Evolutionary conservation across 2,329 filamentous ascomycete species (phyloP).

Genomic region (Lecanicillium sp.): DNA sequence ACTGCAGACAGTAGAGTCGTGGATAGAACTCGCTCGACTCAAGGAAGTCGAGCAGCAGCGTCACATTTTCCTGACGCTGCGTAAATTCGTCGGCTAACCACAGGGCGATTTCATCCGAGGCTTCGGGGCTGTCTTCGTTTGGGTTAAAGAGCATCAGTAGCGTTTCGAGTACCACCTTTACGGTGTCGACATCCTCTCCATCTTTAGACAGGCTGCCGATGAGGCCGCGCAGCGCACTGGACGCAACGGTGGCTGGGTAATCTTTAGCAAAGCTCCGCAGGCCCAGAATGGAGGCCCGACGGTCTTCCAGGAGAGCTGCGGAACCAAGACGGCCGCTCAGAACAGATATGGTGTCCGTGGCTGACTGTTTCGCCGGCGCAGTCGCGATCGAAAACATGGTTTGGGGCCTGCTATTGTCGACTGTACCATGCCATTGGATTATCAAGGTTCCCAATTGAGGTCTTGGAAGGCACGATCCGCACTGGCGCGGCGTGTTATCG

Average conservation of each 20-base stretch:
- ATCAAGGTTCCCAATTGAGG: no score
- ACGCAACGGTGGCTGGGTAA: conserved; percentile 91
- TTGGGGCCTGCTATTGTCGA: background rate
- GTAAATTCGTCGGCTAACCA: conserved; percentile 99
- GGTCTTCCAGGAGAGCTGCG: conserved; percentile 87
- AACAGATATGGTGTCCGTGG: conserved; percentile 86
- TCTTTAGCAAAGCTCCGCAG: conserved; percentile 93
- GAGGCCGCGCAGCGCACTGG: conserved; percentile 79
- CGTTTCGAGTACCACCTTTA: conserved; percentile 91
- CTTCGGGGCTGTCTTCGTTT: conserved; percentile 69
- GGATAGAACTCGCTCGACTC: conserved; percentile 85
- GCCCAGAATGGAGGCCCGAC: conserved; percentile 84
- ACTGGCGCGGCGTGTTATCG: background rate
- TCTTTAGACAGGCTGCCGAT: conserved; percentile 82
- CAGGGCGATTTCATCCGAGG: conserved; percentile 88
- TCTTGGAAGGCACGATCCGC: no score
- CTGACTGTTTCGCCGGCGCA: conserved; percentile 91
- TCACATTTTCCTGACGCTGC: conserved; percentile 94
- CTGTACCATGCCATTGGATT: no score
- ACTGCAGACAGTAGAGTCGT: conserved; percentile 80
- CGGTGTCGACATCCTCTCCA: conserved; percentile 89
- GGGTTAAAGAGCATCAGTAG: conserved; percentile 82
- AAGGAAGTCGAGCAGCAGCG: conserved; percentile 78
- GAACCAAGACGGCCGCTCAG: conserved; percentile 81
- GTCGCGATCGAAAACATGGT: conserved; percentile 56